Evolutionary conservation across 306 rosid genomes (phyloP).

Genomic region (Elaeagnus macrophylla): DNA sequence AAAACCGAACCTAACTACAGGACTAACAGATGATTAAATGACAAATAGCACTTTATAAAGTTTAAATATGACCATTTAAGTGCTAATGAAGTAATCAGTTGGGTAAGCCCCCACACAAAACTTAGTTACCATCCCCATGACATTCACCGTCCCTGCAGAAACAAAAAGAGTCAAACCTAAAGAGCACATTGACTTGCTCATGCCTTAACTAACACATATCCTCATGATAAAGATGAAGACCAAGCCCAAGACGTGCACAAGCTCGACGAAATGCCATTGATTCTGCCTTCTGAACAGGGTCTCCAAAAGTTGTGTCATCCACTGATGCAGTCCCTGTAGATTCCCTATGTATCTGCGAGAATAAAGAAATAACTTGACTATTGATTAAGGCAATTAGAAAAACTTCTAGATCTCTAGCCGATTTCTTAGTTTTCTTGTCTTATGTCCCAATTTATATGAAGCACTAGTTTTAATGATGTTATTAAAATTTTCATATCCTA

Average conservation of each 20-base stretch:
- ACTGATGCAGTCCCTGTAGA: conserved; percentile 73
- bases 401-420: not conserved
- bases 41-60: too few species aligned
- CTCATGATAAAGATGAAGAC: conserved; percentile 80
- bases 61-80: too few species aligned
- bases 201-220: conserved; percentile 32
- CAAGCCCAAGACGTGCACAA: conserved; percentile 81
- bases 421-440: not conserved
- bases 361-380: conserved; percentile 1
- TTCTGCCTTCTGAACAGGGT: conserved; percentile 88
- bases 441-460: too few species aligned
- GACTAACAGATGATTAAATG: too few species aligned
- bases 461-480: too few species aligned
- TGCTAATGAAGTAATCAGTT: too few species aligned
- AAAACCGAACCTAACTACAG: too few species aligned
- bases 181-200: conserved; percentile 4
- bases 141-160: too few species aligned
- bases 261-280: conserved; percentile 94
- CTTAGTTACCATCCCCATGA: too few species aligned
- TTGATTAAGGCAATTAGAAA: conserved; percentile 1
- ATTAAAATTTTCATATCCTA: too few species aligned
- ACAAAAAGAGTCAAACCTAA: not conserved
- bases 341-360: conserved; percentile 55
- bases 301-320: conserved; percentile 65
- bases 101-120: too few species aligned